These are phyloP conservation scores for Aurifilum marmelostoma DNA, from an alignment of 2,329 filamentous ascomycete species.

Conservation along the genomic window DNA sequence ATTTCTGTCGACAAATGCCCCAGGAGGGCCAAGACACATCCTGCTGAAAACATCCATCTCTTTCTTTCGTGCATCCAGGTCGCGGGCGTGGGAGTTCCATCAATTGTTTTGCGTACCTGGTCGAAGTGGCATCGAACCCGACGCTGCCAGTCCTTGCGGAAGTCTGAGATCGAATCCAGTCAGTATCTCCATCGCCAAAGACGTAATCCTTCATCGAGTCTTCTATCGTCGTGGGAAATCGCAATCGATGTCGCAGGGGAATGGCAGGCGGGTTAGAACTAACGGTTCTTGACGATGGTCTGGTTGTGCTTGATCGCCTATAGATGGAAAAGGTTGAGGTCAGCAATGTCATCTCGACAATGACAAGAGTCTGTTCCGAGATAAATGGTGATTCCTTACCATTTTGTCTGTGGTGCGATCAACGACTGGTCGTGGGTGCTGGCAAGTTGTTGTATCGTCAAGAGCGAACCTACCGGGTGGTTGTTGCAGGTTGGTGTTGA, in stretches of 20 bases:
- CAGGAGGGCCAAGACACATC: constrained; percentile 23
- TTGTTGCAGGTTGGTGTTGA: constrained; percentile 21
- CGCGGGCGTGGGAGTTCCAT: constrained; percentile 6
- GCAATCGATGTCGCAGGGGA: constrained; percentile 30
- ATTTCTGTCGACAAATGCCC: not conserved
- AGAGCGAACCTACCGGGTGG: constrained; percentile 20
- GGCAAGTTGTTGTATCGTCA: constrained; percentile 27
- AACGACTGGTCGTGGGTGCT: constrained; percentile 39
- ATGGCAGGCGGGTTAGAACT: constrained; percentile 45
- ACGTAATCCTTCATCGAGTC: not conserved
- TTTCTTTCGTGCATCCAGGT: constrained; percentile 10
- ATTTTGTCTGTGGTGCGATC: constrained; percentile 59
- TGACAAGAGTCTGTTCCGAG: constrained; percentile 24
- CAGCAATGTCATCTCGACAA: constrained; percentile 32
- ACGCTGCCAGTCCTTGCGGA: constrained; percentile 99
- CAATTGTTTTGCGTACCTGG: constrained; percentile 71
- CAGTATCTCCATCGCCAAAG: constrained; percentile 33
- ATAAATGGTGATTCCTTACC: constrained; percentile 43
- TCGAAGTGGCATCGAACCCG: constrained; percentile 99
- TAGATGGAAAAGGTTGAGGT: constrained; percentile 39
- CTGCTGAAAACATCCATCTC: not conserved
- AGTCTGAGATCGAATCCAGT: constrained; percentile 66
- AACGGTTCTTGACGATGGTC: constrained; percentile 95
- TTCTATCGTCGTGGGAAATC: constrained; percentile 34
- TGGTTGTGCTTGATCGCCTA: constrained; percentile 99